Evolutionary conservation across 2,329 filamentous ascomycete species (phyloP).

Genomic region (Aspergillus chevalieri): DNA sequence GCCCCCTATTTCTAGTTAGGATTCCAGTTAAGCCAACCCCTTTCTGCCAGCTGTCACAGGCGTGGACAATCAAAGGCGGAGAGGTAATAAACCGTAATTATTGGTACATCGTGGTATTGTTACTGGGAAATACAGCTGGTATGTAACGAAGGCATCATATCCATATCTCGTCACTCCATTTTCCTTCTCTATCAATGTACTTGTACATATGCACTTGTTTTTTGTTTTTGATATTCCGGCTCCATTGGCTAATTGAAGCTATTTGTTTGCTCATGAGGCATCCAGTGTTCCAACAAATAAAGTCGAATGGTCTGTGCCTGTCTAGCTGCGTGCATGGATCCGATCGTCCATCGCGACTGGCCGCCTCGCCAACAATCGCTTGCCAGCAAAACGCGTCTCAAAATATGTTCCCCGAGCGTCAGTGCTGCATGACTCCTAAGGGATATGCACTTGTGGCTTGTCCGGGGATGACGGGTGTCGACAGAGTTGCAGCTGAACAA

Average conservation of each 20-base stretch:
- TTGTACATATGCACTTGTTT: too few species aligned
- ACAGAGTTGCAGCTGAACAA: neutral
- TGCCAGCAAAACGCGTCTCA: neutral
- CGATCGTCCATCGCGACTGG: conserved; percentile 9
- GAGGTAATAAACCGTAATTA: neutral
- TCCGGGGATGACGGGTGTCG: neutral
- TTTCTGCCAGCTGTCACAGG: neutral
- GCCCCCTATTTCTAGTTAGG: neutral
- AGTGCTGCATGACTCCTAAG: neutral
- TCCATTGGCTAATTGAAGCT: too few species aligned
- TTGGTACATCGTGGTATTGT: neutral
- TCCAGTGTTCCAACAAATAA: too few species aligned
- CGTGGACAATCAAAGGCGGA: neutral
- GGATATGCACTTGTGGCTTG: neutral
- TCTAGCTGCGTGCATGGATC: neutral
- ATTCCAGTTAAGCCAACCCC: neutral
- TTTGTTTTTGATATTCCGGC: too few species aligned
- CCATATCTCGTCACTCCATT: too few species aligned
- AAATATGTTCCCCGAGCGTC: neutral
- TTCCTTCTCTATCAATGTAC: too few species aligned
- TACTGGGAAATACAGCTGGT: neutral
- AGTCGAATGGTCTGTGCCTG: too few species aligned
- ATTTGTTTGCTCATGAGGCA: too few species aligned
- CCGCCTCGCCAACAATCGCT: conserved; percentile 14
- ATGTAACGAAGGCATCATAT: neutral